A percentile compares a stretch with the other conserved stretches of the same genome.
These are phyloP conservation scores for Rostrohypoxylon terebratum DNA, from an alignment of 495 filamentous ascomycete genomes.

Conservation along the genomic window DNA sequence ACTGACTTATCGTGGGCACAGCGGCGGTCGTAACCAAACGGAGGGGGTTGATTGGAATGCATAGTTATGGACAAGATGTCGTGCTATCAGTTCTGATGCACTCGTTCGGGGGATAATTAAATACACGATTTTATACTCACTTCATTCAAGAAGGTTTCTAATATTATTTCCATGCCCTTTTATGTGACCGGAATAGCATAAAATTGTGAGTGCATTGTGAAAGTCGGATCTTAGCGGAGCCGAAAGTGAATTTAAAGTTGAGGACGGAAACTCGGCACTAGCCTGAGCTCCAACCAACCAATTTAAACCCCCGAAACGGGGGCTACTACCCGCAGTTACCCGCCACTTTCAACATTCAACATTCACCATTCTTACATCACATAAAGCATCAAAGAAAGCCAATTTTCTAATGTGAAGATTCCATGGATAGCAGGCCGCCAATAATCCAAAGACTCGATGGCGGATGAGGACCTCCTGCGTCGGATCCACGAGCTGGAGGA, in stretches of 20 bases:
- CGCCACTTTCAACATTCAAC: conserved; percentile 1
- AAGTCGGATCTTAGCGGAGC: neutral
- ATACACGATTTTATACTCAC: neutral
- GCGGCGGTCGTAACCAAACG: conserved; percentile 35
- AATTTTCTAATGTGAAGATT: conserved; percentile 22
- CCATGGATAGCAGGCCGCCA: conserved; percentile 31
- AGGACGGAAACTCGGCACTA: neutral
- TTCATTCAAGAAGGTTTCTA: neutral
- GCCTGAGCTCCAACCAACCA: conserved; percentile 7
- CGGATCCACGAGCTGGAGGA: conserved; percentile 82
- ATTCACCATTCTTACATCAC: neutral
- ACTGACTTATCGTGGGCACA: conserved; percentile 26
- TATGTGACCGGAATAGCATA: neutral
- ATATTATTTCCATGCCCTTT: too few relatives aligned
- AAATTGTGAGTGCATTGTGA: neutral
- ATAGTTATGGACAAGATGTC: conserved; percentile 28
- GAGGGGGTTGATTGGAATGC: conserved; percentile 45
- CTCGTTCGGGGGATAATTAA: neutral
- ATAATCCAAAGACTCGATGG: conserved; percentile 62
- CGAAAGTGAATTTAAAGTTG: neutral
- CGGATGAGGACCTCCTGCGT: conserved; percentile 67
- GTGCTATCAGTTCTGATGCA: neutral
- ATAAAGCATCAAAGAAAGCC: neutral
- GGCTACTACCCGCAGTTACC: neutral
- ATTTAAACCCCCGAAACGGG: conserved; percentile 5